Evolutionary conservation across 139 green algal species (phyloP).

Genomic region (Cymbomonas tetramitiformis): DNA sequence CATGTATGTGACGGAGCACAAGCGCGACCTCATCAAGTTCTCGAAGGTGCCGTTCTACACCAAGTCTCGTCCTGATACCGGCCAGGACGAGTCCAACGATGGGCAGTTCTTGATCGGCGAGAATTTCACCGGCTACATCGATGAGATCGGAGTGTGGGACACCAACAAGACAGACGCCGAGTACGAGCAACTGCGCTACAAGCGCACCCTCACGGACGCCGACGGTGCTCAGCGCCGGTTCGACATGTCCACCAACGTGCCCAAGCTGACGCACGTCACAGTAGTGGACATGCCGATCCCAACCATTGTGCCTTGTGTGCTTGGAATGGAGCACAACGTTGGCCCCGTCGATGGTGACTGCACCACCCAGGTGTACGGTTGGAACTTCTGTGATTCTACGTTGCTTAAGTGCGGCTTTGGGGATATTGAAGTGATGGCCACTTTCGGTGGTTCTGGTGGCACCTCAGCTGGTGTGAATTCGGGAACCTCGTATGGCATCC

Average conservation of each 20-base stretch:
- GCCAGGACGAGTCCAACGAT: conserved; percentile 4
- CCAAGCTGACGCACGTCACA: neutral
- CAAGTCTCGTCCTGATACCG: conserved; percentile 17
- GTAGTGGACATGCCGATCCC: conserved; percentile 1
- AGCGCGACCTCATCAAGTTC: conserved; percentile 13
- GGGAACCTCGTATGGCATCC: neutral
- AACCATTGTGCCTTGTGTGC: conserved; percentile 17
- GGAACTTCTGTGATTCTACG: conserved; percentile 10
- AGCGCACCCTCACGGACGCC: neutral
- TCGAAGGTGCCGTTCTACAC: conserved; percentile 7
- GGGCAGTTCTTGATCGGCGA: conserved; percentile 16
- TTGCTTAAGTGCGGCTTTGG: conserved; percentile 15
- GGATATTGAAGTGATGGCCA: neutral
- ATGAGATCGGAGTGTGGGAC: conserved; percentile 23
- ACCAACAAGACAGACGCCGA: neutral
- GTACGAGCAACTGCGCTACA: conserved; percentile 3
- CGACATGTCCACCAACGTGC: neutral
- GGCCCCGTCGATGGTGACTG: conserved; percentile 19
- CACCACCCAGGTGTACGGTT: conserved; percentile 24
- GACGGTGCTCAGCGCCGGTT: no score
- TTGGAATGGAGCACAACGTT: conserved; percentile 21
- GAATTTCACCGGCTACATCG: conserved; percentile 4
- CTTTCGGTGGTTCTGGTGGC: no score
- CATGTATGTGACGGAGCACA: neutral
- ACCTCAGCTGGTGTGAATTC: no score